A percentile compares a stretch with the other conserved stretches of the same genome.
phyloP scores from a whole-genome alignment of 306 rosid genomes.

The Pachyrhizus erosus region DNA sequence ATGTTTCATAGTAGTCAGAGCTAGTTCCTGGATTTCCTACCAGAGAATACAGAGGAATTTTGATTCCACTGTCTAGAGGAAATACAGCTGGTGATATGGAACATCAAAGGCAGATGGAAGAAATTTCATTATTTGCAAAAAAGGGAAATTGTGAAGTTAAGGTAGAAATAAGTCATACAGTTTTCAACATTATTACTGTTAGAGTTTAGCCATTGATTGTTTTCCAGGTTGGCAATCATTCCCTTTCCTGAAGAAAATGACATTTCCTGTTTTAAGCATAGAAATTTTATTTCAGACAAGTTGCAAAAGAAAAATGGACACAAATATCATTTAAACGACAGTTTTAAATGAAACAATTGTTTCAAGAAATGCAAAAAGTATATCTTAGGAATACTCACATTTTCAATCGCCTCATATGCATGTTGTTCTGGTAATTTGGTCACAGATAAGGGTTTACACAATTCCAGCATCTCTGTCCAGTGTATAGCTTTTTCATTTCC shows the following conservation, averaged over 20 bases:
- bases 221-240: conserved; percentile 55
- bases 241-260: conserved; percentile 46
- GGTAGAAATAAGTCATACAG: conserved; percentile 52
- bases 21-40: conserved; percentile 51
- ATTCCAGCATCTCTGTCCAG: conserved; percentile 63
- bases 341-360: background rate
- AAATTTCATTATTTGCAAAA: conserved; percentile 35
- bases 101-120: conserved; percentile 46
- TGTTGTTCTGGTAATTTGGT: conserved; percentile 49
- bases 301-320: background rate
- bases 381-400: conserved; percentile 59
- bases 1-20: conserved; percentile 48
- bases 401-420: conserved; percentile 48
- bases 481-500: conserved; percentile 56
- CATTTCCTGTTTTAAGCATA: conserved; percentile 60
- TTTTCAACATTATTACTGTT: conserved; percentile 48
- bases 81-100: conserved; percentile 58
- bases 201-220: conserved; percentile 53
- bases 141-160: conserved; percentile 1
- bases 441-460: conserved; percentile 45
- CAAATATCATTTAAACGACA: conserved; percentile 18
- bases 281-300: conserved; percentile 27
- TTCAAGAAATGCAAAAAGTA: conserved; percentile 35
- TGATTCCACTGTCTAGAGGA: conserved; percentile 48
- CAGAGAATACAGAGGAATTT: conserved; percentile 51